These are phyloP conservation scores for Colletotrichum phormii DNA, from an alignment of 2,329 filamentous ascomycete species.

Conservation along the genomic window DNA sequence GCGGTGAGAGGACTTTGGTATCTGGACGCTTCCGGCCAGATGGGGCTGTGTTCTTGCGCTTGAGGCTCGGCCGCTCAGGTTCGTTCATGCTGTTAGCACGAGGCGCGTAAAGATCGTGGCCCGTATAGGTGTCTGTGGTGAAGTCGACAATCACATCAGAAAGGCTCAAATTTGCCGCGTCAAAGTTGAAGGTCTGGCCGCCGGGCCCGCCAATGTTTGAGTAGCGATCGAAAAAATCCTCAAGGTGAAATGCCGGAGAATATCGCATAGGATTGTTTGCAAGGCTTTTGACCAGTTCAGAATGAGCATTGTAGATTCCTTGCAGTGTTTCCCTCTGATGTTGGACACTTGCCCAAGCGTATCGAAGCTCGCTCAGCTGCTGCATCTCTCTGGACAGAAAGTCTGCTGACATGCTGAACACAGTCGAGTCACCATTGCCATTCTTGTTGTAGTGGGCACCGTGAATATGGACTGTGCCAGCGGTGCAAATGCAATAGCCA, in stretches of 20 bases:
- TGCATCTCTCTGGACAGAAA: slow-evolving; percentile 84
- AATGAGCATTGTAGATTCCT: slow-evolving; percentile 81
- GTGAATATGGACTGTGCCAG: slow-evolving; percentile 89
- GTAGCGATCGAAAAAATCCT: slow-evolving; percentile 90
- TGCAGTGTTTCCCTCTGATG: slow-evolving; percentile 85
- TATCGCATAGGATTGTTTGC: slow-evolving; percentile 77
- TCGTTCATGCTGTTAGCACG: slow-evolving; percentile 46
- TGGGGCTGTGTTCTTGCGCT: slow-evolving; percentile 60
- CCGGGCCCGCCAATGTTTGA: slow-evolving; percentile 66
- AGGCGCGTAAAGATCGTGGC: slow-evolving; percentile 60
- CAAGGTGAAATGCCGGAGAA: slow-evolving; percentile 83
- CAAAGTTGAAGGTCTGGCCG: slow-evolving; percentile 72
- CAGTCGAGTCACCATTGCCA: slow-evolving; percentile 65
- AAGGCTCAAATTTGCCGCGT: slow-evolving; percentile 80
- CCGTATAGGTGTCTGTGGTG: slow-evolving; percentile 65
- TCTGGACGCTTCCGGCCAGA: slow-evolving; percentile 53
- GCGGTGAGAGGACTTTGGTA: slow-evolving; percentile 49
- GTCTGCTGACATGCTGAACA: slow-evolving; percentile 73
- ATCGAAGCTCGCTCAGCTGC: slow-evolving; percentile 79
- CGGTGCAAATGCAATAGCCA: slow-evolving; percentile 87
- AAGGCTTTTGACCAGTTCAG: slow-evolving; percentile 80
- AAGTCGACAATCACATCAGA: slow-evolving; percentile 74
- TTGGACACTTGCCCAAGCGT: slow-evolving; percentile 81
- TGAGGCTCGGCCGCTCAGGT: slow-evolving; percentile 54
- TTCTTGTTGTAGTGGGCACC: slow-evolving; percentile 80